Conservation (phyloP, 306 rosid genomes). For the Glycyrrhiza uralensis region DNA sequence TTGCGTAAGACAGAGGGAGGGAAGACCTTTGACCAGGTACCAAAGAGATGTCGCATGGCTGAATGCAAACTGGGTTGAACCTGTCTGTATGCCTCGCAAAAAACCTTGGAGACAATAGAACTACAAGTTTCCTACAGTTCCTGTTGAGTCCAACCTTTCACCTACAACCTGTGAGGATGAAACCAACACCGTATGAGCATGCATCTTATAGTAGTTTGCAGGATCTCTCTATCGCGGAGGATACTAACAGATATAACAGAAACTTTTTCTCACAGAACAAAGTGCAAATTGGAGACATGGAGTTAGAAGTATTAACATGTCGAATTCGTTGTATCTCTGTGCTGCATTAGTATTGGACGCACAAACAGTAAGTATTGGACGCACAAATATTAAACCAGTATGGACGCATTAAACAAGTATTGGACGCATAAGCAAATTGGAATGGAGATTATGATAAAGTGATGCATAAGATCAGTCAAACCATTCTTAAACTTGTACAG, state of each 20-base stretch:
- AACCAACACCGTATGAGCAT: constrained; percentile 38
- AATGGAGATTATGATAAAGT: too few species aligned
- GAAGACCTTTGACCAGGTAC: constrained; percentile 85
- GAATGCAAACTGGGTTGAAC: constrained; percentile 62
- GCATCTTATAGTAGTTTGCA: constrained; percentile 28
- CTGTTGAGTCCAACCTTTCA: constrained; percentile 49
- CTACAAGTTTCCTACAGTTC: constrained; percentile 29
- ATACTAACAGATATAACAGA: neutral
- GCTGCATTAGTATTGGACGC: too few species aligned
- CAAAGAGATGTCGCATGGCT: constrained; percentile 91
- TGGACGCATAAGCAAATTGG: too few species aligned
- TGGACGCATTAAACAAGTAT: too few species aligned
- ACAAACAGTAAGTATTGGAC: too few species aligned
- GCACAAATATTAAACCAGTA: too few species aligned
- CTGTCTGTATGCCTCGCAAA: constrained; percentile 83
- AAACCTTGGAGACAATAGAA: constrained; percentile 52
- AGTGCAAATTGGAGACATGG: neutral
- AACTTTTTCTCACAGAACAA: neutral
- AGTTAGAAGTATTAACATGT: too few species aligned
- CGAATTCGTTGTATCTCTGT: too few species aligned
- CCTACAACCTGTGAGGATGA: constrained; percentile 44
- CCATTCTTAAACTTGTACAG: too few species aligned
- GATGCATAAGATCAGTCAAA: too few species aligned
- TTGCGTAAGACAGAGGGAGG: constrained; percentile 62
- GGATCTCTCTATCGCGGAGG: neutral